Conservation (phyloP, 2,329 filamentous ascomycete genomes). For the Chrysosporium keratinophilum region DNA sequence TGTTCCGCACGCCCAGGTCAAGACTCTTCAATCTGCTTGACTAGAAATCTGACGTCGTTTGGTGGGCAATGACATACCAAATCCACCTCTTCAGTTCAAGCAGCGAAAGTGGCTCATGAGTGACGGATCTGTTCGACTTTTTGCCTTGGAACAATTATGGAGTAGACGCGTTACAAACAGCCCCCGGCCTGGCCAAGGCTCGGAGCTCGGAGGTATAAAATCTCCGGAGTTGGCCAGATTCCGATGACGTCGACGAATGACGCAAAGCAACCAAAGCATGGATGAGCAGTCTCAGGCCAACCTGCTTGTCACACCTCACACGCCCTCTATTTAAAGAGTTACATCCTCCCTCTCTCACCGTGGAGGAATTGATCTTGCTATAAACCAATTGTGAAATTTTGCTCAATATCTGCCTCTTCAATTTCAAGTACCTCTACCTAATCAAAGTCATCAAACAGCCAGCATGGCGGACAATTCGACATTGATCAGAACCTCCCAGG, state of each 20-base stretch:
- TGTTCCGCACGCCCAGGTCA: too few relatives aligned
- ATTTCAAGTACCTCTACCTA: not conserved
- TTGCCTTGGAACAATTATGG: too few relatives aligned
- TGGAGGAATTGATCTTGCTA: not conserved
- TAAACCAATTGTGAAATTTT: not conserved
- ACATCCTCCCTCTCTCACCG: not conserved
- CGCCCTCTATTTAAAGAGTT: not conserved
- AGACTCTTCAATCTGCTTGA: too few relatives aligned
- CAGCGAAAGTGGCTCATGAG: too few relatives aligned
- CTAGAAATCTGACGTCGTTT: too few relatives aligned
- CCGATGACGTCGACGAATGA: conserved; percentile 6
- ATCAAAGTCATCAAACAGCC: not conserved
- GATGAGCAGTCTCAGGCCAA: not conserved
- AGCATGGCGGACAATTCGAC: conserved; percentile 7
- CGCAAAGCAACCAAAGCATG: not conserved
- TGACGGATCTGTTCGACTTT: too few relatives aligned
- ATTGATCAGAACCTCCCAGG: conserved; percentile 13
- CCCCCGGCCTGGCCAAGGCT: not conserved
- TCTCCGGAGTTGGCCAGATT: not conserved
- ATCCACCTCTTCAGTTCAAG: too few relatives aligned
- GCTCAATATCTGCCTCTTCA: not conserved
- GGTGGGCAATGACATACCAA: too few relatives aligned
- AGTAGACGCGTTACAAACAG: not conserved
- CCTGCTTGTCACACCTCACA: not conserved
- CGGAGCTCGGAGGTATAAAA: not conserved